phyloP scores from a whole-genome alignment of 441 rosid species.

The Pelargonium citronellum region DNA sequence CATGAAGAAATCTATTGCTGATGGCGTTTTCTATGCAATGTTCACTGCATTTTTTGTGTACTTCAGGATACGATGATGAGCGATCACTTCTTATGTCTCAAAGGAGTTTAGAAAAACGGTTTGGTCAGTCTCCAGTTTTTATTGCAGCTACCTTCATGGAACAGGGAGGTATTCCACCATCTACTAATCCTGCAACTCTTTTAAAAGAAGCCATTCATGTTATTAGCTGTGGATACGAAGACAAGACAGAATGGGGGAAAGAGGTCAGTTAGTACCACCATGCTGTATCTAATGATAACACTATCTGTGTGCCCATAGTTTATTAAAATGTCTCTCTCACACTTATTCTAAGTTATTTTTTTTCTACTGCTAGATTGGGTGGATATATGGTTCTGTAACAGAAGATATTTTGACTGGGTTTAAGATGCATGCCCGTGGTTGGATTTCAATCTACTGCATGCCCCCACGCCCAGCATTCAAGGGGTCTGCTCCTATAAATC shows the following conservation, averaged over 20 bases:
- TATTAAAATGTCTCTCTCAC: background rate
- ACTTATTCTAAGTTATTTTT: background rate
- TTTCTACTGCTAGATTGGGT: constrained; percentile 56
- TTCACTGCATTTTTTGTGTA: background rate
- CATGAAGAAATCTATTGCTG: background rate
- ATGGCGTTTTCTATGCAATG: background rate
- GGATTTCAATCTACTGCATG: constrained; percentile 96
- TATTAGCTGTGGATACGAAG: constrained; percentile 95
- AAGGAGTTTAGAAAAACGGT: constrained; percentile 79
- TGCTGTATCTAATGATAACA: background rate
- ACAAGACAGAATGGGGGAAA: constrained; percentile 95
- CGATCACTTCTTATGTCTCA: constrained; percentile 49
- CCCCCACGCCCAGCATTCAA: constrained; percentile 80
- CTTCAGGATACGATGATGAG: constrained; percentile 18
- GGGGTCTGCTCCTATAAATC: constrained; percentile 96
- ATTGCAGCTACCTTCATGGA: constrained; percentile 72
- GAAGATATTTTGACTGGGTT: constrained; percentile 82
- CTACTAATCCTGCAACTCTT: constrained; percentile 72
- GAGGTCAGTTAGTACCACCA: constrained; percentile 41
- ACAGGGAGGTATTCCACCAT: constrained; percentile 75
- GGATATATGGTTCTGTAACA: constrained; percentile 65
- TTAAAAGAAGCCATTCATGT: constrained; percentile 96
- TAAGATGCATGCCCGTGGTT: constrained; percentile 98
- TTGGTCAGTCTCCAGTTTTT: constrained; percentile 89
- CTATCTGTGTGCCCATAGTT: no score